Evolutionary conservation across 352 stramenopile species (phyloP), one percentile per base, ranked within the genome.

Genomic region (Globisporangium apiculatum): DNA sequence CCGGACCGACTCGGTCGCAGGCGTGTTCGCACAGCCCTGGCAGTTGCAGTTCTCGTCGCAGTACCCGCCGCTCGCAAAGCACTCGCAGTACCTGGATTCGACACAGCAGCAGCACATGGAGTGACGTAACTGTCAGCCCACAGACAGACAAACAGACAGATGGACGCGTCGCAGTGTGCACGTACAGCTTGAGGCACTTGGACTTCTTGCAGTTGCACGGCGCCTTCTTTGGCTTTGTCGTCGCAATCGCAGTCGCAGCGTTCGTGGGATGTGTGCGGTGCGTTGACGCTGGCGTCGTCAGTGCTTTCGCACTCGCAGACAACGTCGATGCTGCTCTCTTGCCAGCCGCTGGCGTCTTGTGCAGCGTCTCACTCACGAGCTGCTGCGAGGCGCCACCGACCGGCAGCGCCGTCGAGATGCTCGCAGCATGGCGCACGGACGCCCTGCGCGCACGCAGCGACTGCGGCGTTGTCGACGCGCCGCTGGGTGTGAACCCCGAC

Each of bases 171-270:
- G 24, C 24, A 31, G 24, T 9, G 12, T 24, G 7, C 18, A 42
- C 70, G 66, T 76, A 96, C 35, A 99, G 63, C 72, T 99, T 99
- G 14, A 99, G 79, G 56, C 96, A 99, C 69, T 97, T 97, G 40
- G 94, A 98, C 69, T 98, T 98, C 64, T 98, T 98, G 76, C 96
- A 99, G 52, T 97, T 98, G 76, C 96, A 99, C 6, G 82, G 81
- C 0, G 82, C 78, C 48, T 87, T 89, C 52, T 85, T 92, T 43
- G 59, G 51, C 47, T 41, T 53, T 31, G 15, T 42, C 11, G 53
- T 18, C 11, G 0, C 12, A 47, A 5, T 47, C 0, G 42, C 42
- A 17, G 42, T 14, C 4, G 11, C 12, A 47, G 42, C 42, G 11
- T n/a, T 6, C 42, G 7, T 7, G 42, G 12, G 42, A 17, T 8